Conservation (phyloP, 495 filamentous ascomycete genomes). For the Articulospora tetracladia region DNA sequence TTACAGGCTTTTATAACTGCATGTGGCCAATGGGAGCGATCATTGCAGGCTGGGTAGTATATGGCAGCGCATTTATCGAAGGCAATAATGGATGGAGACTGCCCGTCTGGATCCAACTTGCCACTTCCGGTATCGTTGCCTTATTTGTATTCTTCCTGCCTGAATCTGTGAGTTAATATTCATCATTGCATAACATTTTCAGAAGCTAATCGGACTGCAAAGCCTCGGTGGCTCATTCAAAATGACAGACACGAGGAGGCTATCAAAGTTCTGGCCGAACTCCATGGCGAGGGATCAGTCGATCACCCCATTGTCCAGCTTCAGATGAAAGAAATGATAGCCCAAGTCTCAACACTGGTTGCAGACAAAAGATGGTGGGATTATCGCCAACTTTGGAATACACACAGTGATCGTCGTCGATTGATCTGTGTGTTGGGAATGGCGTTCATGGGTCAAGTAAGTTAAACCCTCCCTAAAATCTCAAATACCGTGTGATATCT, state of each 20-base stretch:
- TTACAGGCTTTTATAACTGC: conserved; percentile 47
- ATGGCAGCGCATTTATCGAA: not conserved
- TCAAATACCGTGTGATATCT: no score
- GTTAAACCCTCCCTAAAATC: not conserved
- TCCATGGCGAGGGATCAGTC: conserved; percentile 54
- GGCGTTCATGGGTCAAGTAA: conserved; percentile 42
- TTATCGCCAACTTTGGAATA: conserved; percentile 58
- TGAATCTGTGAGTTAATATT: conserved; percentile 35
- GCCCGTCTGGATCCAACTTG: not conserved
- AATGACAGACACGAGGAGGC: conserved; percentile 58
- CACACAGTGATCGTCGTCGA: conserved; percentile 51
- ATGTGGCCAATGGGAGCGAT: conserved; percentile 12
- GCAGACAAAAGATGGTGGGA: conserved; percentile 65
- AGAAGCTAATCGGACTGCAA: not conserved
- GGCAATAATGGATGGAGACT: conserved; percentile 1
- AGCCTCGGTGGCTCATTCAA: conserved; percentile 59
- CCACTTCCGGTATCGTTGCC: not conserved
- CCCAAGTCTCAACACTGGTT: conserved; percentile 47
- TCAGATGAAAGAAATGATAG: conserved; percentile 54
- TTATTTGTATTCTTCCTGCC: conserved; percentile 38
- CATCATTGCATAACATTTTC: not conserved
- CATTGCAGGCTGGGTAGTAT: not conserved
- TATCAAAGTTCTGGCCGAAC: conserved; percentile 44
- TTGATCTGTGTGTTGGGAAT: conserved; percentile 56
- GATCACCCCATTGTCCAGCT: conserved; percentile 57